Conservation (phyloP, 495 filamentous ascomycete genomes). For the Penicillium bovifimosum region DNA sequence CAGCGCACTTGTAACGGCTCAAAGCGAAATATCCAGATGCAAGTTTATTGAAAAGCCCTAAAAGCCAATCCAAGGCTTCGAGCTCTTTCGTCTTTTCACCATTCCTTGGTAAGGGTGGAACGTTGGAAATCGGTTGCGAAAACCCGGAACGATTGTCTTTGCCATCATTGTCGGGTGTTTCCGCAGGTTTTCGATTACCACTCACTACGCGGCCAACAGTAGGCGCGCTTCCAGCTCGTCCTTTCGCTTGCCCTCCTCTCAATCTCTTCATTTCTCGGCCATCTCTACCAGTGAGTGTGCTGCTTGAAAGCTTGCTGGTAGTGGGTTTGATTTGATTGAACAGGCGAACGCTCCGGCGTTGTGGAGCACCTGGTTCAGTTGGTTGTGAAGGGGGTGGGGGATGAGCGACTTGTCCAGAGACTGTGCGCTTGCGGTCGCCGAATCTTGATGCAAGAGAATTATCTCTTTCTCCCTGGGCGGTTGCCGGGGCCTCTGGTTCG, state of each 20-base stretch:
- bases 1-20: slow-evolving; percentile 68
- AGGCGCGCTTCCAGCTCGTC: slow-evolving; percentile 48
- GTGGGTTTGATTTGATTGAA: slow-evolving; percentile 65
- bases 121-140: slow-evolving; percentile 20
- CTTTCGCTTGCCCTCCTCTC: slow-evolving; percentile 57
- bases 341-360: slow-evolving; percentile 73
- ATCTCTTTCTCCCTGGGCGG: slow-evolving; percentile 30
- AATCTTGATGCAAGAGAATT: slow-evolving; percentile 29
- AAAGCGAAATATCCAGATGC: slow-evolving; percentile 72
- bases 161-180: slow-evolving; percentile 61
- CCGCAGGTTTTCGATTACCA: slow-evolving; percentile 62
- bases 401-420: slow-evolving; percentile 74
- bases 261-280: slow-evolving; percentile 73
- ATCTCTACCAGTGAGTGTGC: slow-evolving; percentile 51
- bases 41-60: slow-evolving; percentile 81
- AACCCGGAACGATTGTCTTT: slow-evolving; percentile 44
- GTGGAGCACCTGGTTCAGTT: slow-evolving; percentile 60
- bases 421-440: slow-evolving; percentile 72
- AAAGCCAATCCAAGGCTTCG: slow-evolving; percentile 68
- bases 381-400: slow-evolving; percentile 43
- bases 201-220: slow-evolving; percentile 81
- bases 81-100: slow-evolving; percentile 55
- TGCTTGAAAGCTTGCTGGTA: slow-evolving; percentile 47
- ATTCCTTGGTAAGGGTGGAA: slow-evolving; percentile 26
- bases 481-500: slow-evolving; percentile 45